Conservation (phyloP, 169 alveolate species). For the Toxoplasma gondii region DNA sequence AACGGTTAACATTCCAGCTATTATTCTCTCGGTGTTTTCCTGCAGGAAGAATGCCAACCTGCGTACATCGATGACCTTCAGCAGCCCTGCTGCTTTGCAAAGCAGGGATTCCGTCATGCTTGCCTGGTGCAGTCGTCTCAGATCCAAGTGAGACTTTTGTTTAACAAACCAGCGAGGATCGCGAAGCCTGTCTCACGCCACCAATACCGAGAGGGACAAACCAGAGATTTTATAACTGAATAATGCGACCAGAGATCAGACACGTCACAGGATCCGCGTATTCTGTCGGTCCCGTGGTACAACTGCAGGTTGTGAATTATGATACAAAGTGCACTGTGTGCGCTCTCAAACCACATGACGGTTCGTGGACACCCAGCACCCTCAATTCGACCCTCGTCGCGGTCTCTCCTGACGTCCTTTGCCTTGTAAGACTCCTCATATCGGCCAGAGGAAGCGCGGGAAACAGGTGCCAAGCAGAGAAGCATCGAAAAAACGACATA, state of each 20-base stretch:
- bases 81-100: neutral
- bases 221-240: too few species aligned
- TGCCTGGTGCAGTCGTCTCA: neutral
- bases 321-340: neutral
- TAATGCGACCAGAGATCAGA: too few species aligned
- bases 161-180: too few species aligned
- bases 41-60: neutral
- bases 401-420: neutral
- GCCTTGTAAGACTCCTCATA: neutral
- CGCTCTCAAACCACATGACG: conserved; percentile 19
- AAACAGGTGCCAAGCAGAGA: too few species aligned
- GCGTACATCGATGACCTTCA: conserved; percentile 12
- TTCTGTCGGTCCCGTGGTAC: too few species aligned
- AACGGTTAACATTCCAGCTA: neutral
- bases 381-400: neutral
- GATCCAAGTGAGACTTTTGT: neutral
- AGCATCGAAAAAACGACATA: too few species aligned
- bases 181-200: too few species aligned
- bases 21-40: neutral
- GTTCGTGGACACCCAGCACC: neutral
- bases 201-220: too few species aligned
- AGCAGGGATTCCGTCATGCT: neutral
- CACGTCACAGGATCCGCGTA: too few species aligned
- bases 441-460: neutral
- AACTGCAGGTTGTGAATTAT: conserved; percentile 17